Conservation (phyloP, 2,329 filamentous ascomycete species). For the Raffaelea albimanens region DNA sequence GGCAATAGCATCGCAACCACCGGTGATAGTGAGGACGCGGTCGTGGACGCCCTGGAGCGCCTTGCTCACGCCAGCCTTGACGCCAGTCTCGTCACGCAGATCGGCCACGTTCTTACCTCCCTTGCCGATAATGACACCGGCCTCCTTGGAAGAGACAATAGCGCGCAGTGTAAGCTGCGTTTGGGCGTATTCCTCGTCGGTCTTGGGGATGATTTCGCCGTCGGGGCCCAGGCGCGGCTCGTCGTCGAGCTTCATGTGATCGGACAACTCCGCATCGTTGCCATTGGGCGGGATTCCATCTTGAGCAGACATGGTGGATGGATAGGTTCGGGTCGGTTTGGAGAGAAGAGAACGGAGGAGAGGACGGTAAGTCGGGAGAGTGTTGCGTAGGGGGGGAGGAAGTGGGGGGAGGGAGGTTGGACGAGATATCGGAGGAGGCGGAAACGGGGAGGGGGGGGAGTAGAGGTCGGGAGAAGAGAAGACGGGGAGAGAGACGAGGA, state of each 20-base stretch:
- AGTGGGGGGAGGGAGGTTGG: neutral
- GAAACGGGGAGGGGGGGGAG: constrained; percentile 9
- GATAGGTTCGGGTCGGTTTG: neutral
- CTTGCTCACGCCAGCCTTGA: constrained; percentile 97
- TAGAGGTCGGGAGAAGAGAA: constrained; percentile 9
- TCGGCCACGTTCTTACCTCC: constrained; percentile 97
- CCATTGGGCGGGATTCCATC: constrained; percentile 48
- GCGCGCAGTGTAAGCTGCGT: constrained; percentile 89
- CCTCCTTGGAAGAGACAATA: constrained; percentile 98
- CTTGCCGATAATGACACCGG: constrained; percentile 98
- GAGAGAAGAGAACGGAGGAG: neutral
- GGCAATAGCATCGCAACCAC: constrained; percentile 77
- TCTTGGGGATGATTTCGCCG: constrained; percentile 74
- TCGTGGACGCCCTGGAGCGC: constrained; percentile 96
- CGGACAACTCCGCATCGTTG: constrained; percentile 53
- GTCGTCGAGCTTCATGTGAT: constrained; percentile 58
- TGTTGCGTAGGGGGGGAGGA: constrained; percentile 1
- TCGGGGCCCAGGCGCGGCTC: constrained; percentile 56
- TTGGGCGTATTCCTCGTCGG: constrained; percentile 92
- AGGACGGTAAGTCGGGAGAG: neutral
- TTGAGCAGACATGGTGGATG: constrained; percentile 50
- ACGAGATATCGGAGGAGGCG: constrained; percentile 9
- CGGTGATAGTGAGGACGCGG: constrained; percentile 91
- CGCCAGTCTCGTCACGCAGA: constrained; percentile 91
- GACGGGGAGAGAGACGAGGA: constrained; percentile 8